Conservation (phyloP, 805 yeast genomes). For the Clavispora fructus region DNA sequence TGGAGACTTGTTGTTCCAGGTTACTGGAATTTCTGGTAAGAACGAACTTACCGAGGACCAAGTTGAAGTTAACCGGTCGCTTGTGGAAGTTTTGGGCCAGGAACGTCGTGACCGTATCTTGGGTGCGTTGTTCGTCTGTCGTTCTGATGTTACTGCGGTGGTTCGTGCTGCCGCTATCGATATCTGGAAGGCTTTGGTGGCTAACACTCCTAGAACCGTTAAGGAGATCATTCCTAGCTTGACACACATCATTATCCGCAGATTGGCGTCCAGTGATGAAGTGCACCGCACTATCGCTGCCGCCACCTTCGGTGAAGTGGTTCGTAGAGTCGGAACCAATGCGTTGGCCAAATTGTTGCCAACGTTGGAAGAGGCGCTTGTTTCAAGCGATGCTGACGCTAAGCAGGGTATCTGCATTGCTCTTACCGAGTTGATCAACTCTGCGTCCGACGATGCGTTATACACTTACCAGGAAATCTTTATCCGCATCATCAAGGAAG, state of each 20-base stretch:
- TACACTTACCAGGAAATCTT: slow-evolving; percentile 61
- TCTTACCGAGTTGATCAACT: slow-evolving; percentile 73
- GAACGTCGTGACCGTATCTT: slow-evolving; percentile 85
- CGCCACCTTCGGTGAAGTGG: slow-evolving; percentile 88
- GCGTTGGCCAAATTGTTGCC: slow-evolving; percentile 84
- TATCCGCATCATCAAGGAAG: slow-evolving; percentile 69
- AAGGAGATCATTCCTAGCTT: slow-evolving; percentile 87
- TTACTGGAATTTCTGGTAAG: slow-evolving; percentile 83
- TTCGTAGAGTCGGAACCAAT: slow-evolving; percentile 85
- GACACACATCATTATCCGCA: slow-evolving; percentile 70
- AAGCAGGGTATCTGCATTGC: slow-evolving; percentile 98
- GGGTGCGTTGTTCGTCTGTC: slow-evolving; percentile 84
- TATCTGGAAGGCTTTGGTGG: slow-evolving; percentile 94
- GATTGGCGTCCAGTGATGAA: slow-evolving; percentile 78
- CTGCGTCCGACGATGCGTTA: slow-evolving; percentile 60
- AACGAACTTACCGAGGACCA: slow-evolving; percentile 60
- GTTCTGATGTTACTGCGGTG: slow-evolving; percentile 82
- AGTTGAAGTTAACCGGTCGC: slow-evolving; percentile 48
- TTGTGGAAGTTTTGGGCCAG: slow-evolving; percentile 75
- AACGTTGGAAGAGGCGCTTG: slow-evolving; percentile 63
- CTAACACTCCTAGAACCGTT: slow-evolving; percentile 91
- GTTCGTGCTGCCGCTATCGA: slow-evolving; percentile 89
- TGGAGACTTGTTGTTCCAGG: slow-evolving; percentile 90
- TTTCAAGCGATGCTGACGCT: slow-evolving; percentile 68
- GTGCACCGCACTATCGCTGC: slow-evolving; percentile 85